Percentiles rank a stretch among this genome's conserved stretches.
Evolutionary conservation across 768 basidiomycete species (phyloP).

Genomic region (Mycena pura): DNA sequence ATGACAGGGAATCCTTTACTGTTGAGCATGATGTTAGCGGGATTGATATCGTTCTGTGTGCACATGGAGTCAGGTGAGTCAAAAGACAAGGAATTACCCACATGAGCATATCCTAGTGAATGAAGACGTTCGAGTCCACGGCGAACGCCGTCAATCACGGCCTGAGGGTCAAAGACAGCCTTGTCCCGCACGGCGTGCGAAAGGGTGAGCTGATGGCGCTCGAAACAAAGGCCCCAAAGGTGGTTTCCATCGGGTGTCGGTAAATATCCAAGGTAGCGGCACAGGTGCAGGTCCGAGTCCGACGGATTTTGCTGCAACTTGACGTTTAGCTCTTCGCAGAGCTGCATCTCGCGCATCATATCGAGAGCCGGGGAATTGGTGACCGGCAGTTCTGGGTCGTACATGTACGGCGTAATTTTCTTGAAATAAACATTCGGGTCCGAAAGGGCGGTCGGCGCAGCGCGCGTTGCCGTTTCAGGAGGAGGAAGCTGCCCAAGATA

Average conservation of each 20-base stretch:
- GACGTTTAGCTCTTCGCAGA: background rate
- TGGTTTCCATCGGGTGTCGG: background rate
- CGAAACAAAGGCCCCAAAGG: background rate
- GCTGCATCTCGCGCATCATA: background rate
- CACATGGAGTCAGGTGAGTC: background rate
- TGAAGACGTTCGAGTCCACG: slow-evolving; percentile 1
- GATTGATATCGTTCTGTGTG: slow-evolving; percentile 13
- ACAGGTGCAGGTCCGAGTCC: too few relatives aligned
- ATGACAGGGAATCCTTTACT: background rate
- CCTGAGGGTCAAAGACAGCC: background rate
- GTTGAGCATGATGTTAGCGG: slow-evolving; percentile 1
- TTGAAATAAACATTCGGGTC: background rate
- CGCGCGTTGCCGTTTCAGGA: background rate
- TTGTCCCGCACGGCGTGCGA: background rate
- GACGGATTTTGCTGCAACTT: too few relatives aligned
- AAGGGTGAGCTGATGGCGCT: background rate
- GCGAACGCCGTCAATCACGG: background rate
- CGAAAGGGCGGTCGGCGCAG: background rate
- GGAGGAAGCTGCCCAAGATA: background rate
- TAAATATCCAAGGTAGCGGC: background rate
- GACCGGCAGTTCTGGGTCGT: background rate
- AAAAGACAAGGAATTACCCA: background rate
- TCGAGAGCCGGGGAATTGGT: background rate
- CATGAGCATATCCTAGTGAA: slow-evolving; percentile 5
- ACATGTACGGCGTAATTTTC: background rate